phyloP scores from a whole-genome alignment of 768 basidiomycete genomes.

The Thelephora ganbajun region DNA sequence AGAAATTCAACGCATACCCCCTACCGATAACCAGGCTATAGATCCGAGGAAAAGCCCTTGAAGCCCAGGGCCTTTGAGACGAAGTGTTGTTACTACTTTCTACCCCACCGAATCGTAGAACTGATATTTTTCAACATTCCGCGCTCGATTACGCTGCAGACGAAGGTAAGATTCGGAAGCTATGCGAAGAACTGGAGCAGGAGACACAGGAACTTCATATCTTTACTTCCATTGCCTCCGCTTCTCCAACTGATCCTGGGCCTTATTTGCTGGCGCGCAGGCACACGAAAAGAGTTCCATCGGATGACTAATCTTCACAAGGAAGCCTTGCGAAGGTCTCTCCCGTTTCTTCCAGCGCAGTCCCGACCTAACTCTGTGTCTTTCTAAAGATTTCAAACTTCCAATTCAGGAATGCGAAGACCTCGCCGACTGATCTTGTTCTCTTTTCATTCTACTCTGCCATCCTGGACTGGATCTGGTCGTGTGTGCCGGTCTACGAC shows the following conservation, averaged over 20 bases:
- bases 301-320: slow-evolving; percentile 12
- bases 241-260: too few relatives aligned
- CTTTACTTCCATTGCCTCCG: neutral
- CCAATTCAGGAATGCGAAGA: too few relatives aligned
- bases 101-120: neutral
- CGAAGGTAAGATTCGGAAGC: slow-evolving; percentile 15
- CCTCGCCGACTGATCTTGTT: too few relatives aligned
- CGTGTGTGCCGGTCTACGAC: too few relatives aligned
- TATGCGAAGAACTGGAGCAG: slow-evolving; percentile 11
- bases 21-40: neutral
- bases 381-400: neutral
- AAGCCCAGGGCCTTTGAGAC: neutral
- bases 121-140: slow-evolving; percentile 11
- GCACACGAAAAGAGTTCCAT: slow-evolving; percentile 3
- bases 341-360: neutral
- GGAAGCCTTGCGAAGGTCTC: slow-evolving; percentile 14
- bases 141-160: slow-evolving; percentile 13
- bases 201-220: slow-evolving; percentile 11
- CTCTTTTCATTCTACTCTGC: too few relatives aligned
- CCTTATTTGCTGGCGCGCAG: slow-evolving; percentile 1
- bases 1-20: neutral
- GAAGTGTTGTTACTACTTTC: too few relatives aligned
- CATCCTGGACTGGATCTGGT: too few relatives aligned
- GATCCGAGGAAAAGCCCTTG: neutral
- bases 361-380: too few relatives aligned